Evolutionary conservation across 768 basidiomycete species (phyloP), one percentile per base, ranked within the genome.

Genomic region (Tremella yokohamensis): DNA sequence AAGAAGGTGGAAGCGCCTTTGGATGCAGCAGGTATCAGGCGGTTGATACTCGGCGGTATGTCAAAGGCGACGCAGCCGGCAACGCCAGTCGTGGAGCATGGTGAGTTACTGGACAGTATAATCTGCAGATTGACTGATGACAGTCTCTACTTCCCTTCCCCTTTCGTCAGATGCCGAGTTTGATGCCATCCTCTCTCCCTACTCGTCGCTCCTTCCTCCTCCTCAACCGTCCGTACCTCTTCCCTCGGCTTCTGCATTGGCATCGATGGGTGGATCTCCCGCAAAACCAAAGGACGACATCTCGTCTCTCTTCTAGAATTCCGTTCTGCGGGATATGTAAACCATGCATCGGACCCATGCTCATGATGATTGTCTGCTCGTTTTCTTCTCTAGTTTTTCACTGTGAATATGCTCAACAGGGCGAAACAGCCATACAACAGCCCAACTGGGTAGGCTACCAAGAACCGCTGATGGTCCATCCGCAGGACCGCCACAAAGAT

Each of bases 391-490:
- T 52, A 57, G 56, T 69, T 69, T 40, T 65, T 72, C 19, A 77
- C 84, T 66, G 85, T 88, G 79, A 96, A 96, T 57, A 94, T 88
- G 75, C 89, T 94, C 57, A 97, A 82, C 39, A 97, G 78, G 13
- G 90, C 92, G 72, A 94, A 94, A 76, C 90, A 94, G 18, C 90
- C 90, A 68, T 96, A 99, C 20, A 98, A 80, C 52, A 99, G 78
- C 38, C 89, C 91, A 52, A 98, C 85, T 11, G 96, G 96, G 78
- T 99, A 99, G 63, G 93, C 96, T 40, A 99, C 92, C 20, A 99
- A 83, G 24, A 97, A 80, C 49, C 93, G 83, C 75, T 99, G 96
- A 63, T 93, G 88, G 8, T 90, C 90, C 89, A 99, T 93, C 63
- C 89, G 84, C 51, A 99, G 81, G 39, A 97, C 92, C 1, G 90